Evolutionary conservation across 129 eudicot species (phyloP), one percentile per base, ranked within the genome.

Genomic region (Centaurea solstitialis): DNA sequence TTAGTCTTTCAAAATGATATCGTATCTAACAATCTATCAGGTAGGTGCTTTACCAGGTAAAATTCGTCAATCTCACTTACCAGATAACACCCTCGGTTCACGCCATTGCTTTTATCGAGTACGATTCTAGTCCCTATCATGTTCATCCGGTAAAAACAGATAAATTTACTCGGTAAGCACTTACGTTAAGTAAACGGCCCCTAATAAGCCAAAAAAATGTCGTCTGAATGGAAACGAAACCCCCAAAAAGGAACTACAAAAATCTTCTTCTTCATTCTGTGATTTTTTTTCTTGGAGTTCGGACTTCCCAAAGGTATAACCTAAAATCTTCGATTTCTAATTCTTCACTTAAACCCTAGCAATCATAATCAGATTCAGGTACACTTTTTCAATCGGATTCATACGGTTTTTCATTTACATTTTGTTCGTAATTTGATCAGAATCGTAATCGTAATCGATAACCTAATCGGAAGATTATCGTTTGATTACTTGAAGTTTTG

Each of bases 181-280:
- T n/a, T n/a, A n/a, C n/a, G n/a, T n/a, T n/a, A n/a, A n/a, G n/a
- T n/a, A n/a, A n/a, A n/a, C n/a, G n/a, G n/a, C n/a, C n/a, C n/a
- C n/a, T n/a, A n/a, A n/a, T n/a, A n/a, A n/a, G n/a, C n/a, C n/a
- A n/a, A n/a, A n/a, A 15, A 12, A 53, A 17, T 43, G 17, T 43
- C 4, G 41, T 68, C 4, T 26, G 21, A 68, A n/a, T n/a, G 4
- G 37, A 33, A 57, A 57, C 23, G 70, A 33, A 75, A 59, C 15
- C 30, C 78, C 70, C 79, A 18, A 21, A 70, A 79, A 23, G 64
- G 35, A 82, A 59, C 72, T 76, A 79, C 78, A 72, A 81, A 26
- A 78, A 70, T 57, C 71, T 18, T 82, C n/a, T 45, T 75, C 68
- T 76, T 37, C 79, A 41, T 45, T 50, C 76, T 74, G 28, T 57